A percentile compares a stretch with the other conserved stretches of the same genome.
phyloP scores from a whole-genome alignment of 768 basidiomycete genomes.

The Auriscalpium microsporum region DNA sequence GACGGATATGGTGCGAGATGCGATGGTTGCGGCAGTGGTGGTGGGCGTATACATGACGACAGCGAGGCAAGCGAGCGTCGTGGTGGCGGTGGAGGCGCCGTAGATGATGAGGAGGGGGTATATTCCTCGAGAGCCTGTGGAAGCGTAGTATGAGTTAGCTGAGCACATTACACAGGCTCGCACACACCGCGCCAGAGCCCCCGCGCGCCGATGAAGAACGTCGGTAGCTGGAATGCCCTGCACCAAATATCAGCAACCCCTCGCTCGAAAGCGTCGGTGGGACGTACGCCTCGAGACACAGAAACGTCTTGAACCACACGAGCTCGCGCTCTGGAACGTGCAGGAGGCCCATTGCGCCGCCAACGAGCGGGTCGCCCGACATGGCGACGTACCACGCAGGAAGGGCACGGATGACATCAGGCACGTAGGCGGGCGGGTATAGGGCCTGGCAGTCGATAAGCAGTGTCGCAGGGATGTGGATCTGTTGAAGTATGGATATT shows the following conservation, averaged over 20 bases:
- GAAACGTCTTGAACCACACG: slow-evolving; percentile 59
- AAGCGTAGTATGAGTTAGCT: not conserved
- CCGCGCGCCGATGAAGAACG: slow-evolving; percentile 61
- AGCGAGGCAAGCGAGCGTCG: slow-evolving; percentile 63
- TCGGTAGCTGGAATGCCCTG: slow-evolving; percentile 67
- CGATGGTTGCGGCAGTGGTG: slow-evolving; percentile 26
- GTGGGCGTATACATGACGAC: slow-evolving; percentile 48
- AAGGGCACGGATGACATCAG: slow-evolving; percentile 36
- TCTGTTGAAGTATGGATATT: slow-evolving; percentile 22
- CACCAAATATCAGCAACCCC: not conserved
- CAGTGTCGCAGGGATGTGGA: slow-evolving; percentile 63
- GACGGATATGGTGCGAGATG: slow-evolving; percentile 29
- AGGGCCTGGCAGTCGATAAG: slow-evolving; percentile 65
- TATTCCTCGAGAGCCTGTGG: slow-evolving; percentile 40
- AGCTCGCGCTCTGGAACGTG: slow-evolving; percentile 23
- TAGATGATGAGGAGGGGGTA: slow-evolving; percentile 65
- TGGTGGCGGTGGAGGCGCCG: slow-evolving; percentile 71
- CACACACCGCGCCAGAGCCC: slow-evolving; percentile 48
- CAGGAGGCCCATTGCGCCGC: slow-evolving; percentile 38
- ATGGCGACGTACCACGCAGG: slow-evolving; percentile 42
- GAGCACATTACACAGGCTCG: not conserved
- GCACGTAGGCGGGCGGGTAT: slow-evolving; percentile 45
- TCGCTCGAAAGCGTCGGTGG: not conserved
- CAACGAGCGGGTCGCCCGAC: slow-evolving; percentile 63
- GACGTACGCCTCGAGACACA: slow-evolving; percentile 52